Conservation (phyloP, 768 basidiomycete species). For the Naganishia randhawae region DNA sequence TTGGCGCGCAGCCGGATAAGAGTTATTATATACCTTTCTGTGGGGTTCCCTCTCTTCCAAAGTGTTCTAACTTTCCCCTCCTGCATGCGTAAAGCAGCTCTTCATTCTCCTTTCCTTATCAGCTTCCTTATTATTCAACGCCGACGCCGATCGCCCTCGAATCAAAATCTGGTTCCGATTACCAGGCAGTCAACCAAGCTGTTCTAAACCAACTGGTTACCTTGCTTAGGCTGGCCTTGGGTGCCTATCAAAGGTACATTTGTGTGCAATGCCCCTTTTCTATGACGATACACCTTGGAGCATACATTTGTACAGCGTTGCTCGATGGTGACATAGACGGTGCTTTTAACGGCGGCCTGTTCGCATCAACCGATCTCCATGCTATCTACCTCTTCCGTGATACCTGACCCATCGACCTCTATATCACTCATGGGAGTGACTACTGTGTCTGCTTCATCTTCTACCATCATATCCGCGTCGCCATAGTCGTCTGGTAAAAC, state of each 20-base stretch:
- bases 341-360: background rate
- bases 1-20: too few relatives aligned
- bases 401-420: slow-evolving; percentile 11
- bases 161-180: background rate
- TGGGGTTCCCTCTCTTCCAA: background rate
- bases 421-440: slow-evolving; percentile 5
- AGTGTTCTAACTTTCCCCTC: background rate
- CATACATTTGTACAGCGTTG: too few relatives aligned
- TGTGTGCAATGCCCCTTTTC: too few relatives aligned
- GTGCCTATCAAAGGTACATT: too few relatives aligned
- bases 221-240: background rate
- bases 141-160: background rate
- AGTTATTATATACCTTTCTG: background rate
- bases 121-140: background rate
- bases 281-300: background rate
- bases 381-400: slow-evolving; percentile 17
- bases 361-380: slow-evolving; percentile 11
- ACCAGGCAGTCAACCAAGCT: background rate
- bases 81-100: background rate
- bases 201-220: background rate
- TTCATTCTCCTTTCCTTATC: background rate
- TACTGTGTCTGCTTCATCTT: background rate
- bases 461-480: background rate
- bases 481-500: slow-evolving; percentile 2
- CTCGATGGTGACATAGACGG: too few relatives aligned